Evolutionary conservation across 257 asterid genomes (phyloP).

Genomic region (Schizonepeta tenuifolia): DNA sequence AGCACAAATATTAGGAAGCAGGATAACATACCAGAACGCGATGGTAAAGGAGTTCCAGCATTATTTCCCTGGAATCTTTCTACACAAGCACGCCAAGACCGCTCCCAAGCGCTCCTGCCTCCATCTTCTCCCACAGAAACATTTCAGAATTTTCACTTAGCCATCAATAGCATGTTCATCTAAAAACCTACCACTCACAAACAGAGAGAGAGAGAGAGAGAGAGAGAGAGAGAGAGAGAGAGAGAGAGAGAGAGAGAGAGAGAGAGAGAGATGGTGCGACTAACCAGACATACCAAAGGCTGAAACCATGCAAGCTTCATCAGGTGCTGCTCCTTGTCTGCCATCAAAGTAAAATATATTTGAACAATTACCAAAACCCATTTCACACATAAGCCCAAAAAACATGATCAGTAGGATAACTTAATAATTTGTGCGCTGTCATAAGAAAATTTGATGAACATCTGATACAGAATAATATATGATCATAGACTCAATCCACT

Average conservation of each 20-base stretch:
- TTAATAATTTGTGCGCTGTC: constrained; percentile 9
- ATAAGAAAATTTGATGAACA: constrained; percentile 1
- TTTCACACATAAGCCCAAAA: constrained; percentile 22
- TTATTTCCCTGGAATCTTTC: constrained; percentile 59
- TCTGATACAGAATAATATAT: neutral
- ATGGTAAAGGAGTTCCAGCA: constrained; percentile 59
- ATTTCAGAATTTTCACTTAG: constrained; percentile 12
- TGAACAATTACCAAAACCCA: neutral
- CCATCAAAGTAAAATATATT: constrained; percentile 25
- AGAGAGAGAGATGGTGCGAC: constrained; percentile 28
- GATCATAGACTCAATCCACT: neutral
- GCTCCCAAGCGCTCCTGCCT: constrained; percentile 83
- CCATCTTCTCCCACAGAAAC: constrained; percentile 58
- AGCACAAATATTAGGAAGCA: constrained; percentile 22
- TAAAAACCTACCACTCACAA: constrained; percentile 10
- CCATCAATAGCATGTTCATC: constrained; percentile 27
- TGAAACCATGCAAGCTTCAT: constrained; percentile 94
- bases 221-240: too few relatives aligned
- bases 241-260: too few relatives aligned
- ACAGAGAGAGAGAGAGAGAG: too few relatives aligned
- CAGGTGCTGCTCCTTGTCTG: constrained; percentile 97
- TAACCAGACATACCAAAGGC: constrained; percentile 79
- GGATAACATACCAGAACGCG: constrained; percentile 63
- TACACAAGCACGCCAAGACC: constrained; percentile 82
- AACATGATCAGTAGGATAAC: neutral